Evolutionary conservation across 2,329 filamentous ascomycete species (phyloP), one percentile per base, ranked within the genome.

Genomic region (Aspergillus unguis): DNA sequence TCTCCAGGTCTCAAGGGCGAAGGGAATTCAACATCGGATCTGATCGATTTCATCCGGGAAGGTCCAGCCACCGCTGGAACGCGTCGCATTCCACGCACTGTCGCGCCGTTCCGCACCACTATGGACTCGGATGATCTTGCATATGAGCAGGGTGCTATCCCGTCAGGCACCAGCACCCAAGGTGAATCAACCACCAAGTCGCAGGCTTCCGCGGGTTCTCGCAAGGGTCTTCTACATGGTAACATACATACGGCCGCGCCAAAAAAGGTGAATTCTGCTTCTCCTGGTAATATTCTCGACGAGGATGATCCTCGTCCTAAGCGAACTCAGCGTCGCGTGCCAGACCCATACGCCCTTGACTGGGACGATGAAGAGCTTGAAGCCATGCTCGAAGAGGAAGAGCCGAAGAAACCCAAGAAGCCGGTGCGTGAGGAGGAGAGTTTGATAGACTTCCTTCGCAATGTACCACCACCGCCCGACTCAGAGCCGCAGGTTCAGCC

Each of bases 1-100:
- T 85, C 90, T 56, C 83, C 89, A 35, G 78, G 84, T 11, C 80
- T 85, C 45, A 76, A 75, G 52, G 79, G 78, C 47, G 83, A 84
- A 46, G 85, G 86, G 25, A 44, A 44, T 17, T 32, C 41, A 58
- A 95, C 86, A 52, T 88, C 89, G 9, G 94, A 96, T 55, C 76
- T 99, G 53, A 96, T 96, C 59, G 92, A 97, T 67, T 97, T 99
- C 69, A 95, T 99, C 59, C 86, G 92, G 42, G 86, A 90, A 66
- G 92, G 92, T 1, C 91, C 91, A 3, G 86, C 88, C 0, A 80
- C 75, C 55, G 68, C 75, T 41, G 79, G 80, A 27, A 81, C 82
- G 57, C 88, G 85, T 53, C 85, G 89, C 26, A 94, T 95, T 56
- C 87, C 90, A 38, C 85, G 88, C 17, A 83, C 82, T n/a, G 85